Base-by-base conservation (phyloP, 2,329 filamentous ascomycete species). In the Ceratocystis alfenasii region DNA sequence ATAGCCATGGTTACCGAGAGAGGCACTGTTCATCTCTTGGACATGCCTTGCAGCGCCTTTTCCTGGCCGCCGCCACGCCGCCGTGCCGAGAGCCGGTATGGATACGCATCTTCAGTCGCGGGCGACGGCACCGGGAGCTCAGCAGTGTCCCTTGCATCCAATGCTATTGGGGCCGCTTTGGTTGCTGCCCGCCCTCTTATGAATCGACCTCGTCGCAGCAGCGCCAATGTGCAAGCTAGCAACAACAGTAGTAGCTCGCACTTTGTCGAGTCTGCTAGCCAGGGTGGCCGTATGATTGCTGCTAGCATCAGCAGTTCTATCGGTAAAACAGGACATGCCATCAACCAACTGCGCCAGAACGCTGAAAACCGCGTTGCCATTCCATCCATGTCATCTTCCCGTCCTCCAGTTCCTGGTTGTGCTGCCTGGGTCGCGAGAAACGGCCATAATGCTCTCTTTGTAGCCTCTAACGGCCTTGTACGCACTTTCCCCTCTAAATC, bases 1-100 rank as follows among this genome's bases (percentile, higher is more conserved):
- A 78, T 95, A 48, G 93, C 92, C 1, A 86, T 99, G 76, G 85
- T 96, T 30, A 97, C 94, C 0, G 90, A 95, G 72, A 89, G 92
- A 70, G 91, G 93, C n/a, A 99, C 94, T 7, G 86, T 96, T 10
- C 94, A 99, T 75, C 83, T 97, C 55, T 87, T 96, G 69, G 89
- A 96, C 70, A 83, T 97, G 75, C 90, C 91, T 7, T 81, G 84
- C 59, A 88, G 85, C 69, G 89, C 90, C 3, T 93, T 92, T 71
- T 85, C 88, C 70, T 96, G 92, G 92, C 92, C 92, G 50, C 89
- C 91, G 28, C 86, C 85, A 53, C 81, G 83, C 48, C 79, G 81
- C 64, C 78, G 80, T 67, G 75, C 74, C 68, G 77, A 75, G 63
- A 71, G 72, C 46, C 76, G 75, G 67, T 79, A 83, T 48, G 41